Base-by-base conservation (phyloP, 2,329 filamentous ascomycete genomes). In the Fusarium falciforme region DNA sequence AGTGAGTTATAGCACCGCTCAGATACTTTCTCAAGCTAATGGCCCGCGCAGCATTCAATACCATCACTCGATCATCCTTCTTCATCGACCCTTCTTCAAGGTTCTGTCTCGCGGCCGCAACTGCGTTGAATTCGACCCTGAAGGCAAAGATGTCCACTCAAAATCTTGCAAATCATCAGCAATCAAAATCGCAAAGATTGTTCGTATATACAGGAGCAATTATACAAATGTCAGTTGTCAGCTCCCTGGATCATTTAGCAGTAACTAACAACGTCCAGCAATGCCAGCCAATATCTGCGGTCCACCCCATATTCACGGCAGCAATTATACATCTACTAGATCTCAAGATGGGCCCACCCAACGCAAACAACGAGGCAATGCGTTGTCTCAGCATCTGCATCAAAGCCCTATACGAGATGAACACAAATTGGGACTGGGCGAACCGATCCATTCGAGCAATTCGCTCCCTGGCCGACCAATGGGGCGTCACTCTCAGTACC, bases 341-440 rank as follows among this genome's bases (percentile, higher is more conserved):
- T 31, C 54, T 74, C 6, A 74, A 72, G 2, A 55, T 65, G 1
- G 9, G 47, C 6, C 49, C 57, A 17, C 35, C 64, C 0, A 9
- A 17, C 3, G 60, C 29, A 1, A 61, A 61, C 22, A 66, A 42
- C 0, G 72, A 74, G 29, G 66, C 71, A 1, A 65, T 72, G 66
- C 60, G 72, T 11, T 72, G 63, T 22, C 66, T 74, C 5, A 33
- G 33, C 7, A 67, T 70, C 16, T 74, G 72, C 14, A 61, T 74
- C 3, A 74, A 64, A 6, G 49, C 68, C 0, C 66, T 74, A 0
- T 74, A 74, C 9, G 72, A 72, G 44, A 74, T 74, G 71, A 74
- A 74, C 3, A 38, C 68, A 1, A 74, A 70, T 12, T 74, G 72
- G 72, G 71, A 74, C 14, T 74, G 72, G 71, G 72, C 72, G 0